phyloP scores from a whole-genome alignment of 1,284 basidiomycete genomes.

The Apiotrichum laibachii region DNA sequence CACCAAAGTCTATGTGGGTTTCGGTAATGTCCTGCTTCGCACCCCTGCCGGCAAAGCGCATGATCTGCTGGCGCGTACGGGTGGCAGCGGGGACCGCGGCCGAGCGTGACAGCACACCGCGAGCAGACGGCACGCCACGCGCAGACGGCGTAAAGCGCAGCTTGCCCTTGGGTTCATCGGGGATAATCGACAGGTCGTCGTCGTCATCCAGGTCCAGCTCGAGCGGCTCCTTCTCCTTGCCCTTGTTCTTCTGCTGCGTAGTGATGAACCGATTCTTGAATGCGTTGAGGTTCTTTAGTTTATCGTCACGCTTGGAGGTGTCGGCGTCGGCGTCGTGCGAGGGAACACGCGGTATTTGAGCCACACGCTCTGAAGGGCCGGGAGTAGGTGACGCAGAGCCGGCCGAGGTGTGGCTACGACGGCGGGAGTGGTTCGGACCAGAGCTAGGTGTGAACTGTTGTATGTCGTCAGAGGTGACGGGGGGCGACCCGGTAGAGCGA shows the following conservation, averaged over 20 bases:
- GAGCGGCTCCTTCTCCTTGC: constrained; percentile 1
- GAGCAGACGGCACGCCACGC: constrained; percentile 12
- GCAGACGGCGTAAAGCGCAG: not conserved
- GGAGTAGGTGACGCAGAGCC: constrained; percentile 22
- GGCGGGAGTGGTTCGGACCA: not conserved
- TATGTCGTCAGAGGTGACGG: constrained; percentile 31
- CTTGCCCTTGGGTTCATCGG: constrained; percentile 2
- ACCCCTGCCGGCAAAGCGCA: constrained; percentile 25
- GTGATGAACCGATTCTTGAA: not conserved
- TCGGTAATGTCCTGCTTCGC: constrained; percentile 29
- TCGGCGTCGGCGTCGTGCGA: not conserved
- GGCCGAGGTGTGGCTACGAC: not conserved
- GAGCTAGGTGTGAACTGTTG: constrained; percentile 35
- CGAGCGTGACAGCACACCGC: constrained; percentile 21
- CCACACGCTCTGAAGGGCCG: constrained; percentile 3
- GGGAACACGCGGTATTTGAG: not conserved
- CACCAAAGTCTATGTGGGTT: constrained; percentile 35
- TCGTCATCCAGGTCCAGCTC: constrained; percentile 8
- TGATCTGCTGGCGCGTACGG: constrained; percentile 23
- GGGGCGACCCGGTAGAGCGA: not conserved
- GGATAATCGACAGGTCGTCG: constrained; percentile 25
- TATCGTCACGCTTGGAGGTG: not conserved
- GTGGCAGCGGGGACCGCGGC: constrained; percentile 16
- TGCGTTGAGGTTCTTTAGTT: no score
- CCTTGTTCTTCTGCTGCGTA: not conserved